These are phyloP conservation scores for Candida golubevii DNA, from an alignment of 805 yeast genomes.

Conservation along the genomic window DNA sequence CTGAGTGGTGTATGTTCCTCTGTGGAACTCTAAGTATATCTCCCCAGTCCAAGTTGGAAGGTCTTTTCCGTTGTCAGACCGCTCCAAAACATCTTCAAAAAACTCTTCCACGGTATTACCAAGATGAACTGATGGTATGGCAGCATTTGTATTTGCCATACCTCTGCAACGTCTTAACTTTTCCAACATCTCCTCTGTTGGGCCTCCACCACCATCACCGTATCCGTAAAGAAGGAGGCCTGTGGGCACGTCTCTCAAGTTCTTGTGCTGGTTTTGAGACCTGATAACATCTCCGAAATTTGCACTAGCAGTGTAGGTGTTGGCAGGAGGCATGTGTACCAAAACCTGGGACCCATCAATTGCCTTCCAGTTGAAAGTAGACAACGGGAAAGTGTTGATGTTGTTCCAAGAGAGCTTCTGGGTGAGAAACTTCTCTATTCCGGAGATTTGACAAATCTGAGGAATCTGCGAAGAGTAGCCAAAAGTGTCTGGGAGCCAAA, in stretches of 20 bases:
- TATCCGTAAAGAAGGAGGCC: slow-evolving; percentile 83
- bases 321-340: slow-evolving; percentile 97
- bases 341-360: slow-evolving; percentile 90
- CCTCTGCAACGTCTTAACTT: slow-evolving; percentile 91
- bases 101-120: slow-evolving; percentile 81
- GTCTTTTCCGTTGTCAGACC: slow-evolving; percentile 59
- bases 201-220: slow-evolving; percentile 99
- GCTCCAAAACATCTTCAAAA: slow-evolving; percentile 58
- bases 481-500: slow-evolving; percentile 97
- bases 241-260: slow-evolving; percentile 72
- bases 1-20: slow-evolving; percentile 96
- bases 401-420: slow-evolving; percentile 97
- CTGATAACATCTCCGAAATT: slow-evolving; percentile 89
- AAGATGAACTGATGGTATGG: slow-evolving; percentile 74
- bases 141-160: slow-evolving; percentile 71
- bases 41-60: slow-evolving; percentile 93
- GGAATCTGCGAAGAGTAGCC: slow-evolving; percentile 96
- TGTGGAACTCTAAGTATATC: slow-evolving; percentile 87
- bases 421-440: slow-evolving; percentile 79
- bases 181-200: slow-evolving; percentile 89
- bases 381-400: slow-evolving; percentile 82
- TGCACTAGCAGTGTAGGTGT: slow-evolving; percentile 91
- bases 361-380: slow-evolving; percentile 94
- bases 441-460: slow-evolving; percentile 84
- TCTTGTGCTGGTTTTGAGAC: slow-evolving; percentile 77